phyloP scores from a whole-genome alignment of 2,329 filamentous ascomycete genomes.

The Fusarium sp. region DNA sequence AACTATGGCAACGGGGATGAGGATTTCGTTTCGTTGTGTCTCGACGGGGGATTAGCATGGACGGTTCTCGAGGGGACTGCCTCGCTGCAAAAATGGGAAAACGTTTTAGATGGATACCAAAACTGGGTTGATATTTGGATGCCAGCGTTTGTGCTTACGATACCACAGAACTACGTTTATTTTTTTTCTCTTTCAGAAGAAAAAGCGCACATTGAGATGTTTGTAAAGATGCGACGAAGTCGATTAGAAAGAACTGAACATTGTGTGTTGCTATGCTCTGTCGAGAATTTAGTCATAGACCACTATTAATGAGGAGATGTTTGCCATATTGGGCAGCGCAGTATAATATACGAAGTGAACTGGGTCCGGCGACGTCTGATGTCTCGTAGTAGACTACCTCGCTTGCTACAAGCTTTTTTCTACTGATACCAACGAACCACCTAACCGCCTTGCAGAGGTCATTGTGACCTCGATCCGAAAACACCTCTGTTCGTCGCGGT shows the following conservation, averaged over 20 bases:
- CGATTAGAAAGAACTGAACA: constrained; percentile 33
- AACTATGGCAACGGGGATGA: constrained; percentile 8
- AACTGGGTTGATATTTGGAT: constrained; percentile 42
- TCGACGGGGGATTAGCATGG: constrained; percentile 35
- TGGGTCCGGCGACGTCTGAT: too few relatives aligned
- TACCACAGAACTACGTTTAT: constrained; percentile 40
- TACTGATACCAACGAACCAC: too few relatives aligned
- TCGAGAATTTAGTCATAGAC: constrained; percentile 43
- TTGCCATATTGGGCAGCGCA: too few relatives aligned
- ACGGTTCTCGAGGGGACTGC: constrained; percentile 33
- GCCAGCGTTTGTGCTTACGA: constrained; percentile 47
- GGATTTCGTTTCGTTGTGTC: constrained; percentile 34
- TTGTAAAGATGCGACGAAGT: constrained; percentile 30
- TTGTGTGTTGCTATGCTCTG: constrained; percentile 38
- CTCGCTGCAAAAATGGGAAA: constrained; percentile 24
- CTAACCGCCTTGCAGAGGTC: too few relatives aligned
- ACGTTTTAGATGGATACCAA: constrained; percentile 33
- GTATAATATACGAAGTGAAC: too few relatives aligned
- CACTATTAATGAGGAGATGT: constrained; percentile 39
- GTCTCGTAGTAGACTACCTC: too few relatives aligned
- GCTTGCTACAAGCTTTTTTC: too few relatives aligned
- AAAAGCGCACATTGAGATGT: constrained; percentile 34
- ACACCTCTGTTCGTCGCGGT: too few relatives aligned
- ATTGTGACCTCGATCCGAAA: too few relatives aligned
- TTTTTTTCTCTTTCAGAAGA: constrained; percentile 36